phyloP scores from a whole-genome alignment of 371 early-diverging fungal species.

The Umbelopsis sp. region DNA sequence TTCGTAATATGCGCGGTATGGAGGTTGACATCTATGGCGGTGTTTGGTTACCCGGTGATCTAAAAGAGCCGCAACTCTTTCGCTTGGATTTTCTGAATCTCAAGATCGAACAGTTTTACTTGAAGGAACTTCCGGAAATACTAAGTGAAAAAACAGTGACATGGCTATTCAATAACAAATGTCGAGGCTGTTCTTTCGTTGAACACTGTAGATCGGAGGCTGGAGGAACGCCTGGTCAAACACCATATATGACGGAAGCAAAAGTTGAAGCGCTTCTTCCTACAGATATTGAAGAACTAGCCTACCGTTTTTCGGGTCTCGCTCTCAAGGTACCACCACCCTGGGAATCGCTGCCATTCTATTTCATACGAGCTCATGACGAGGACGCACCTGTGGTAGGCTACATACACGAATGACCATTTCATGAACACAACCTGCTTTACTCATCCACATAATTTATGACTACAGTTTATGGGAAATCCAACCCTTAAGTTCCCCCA shows the following conservation, averaged over 20 bases:
- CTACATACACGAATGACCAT: conserved; percentile 23
- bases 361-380: neutral
- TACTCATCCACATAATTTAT: neutral
- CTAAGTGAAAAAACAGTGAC: conserved; percentile 30
- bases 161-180: conserved; percentile 50
- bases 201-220: conserved; percentile 44
- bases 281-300: conserved; percentile 52
- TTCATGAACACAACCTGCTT: neutral
- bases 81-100: conserved; percentile 49
- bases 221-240: conserved; percentile 32
- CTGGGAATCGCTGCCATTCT: neutral
- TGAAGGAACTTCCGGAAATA: conserved; percentile 35
- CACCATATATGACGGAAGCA: conserved; percentile 37
- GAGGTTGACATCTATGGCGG: conserved; percentile 49
- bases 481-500: conserved; percentile 28
- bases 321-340: neutral
- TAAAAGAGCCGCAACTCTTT: conserved; percentile 37
- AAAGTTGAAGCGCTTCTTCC: conserved; percentile 27
- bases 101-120: conserved; percentile 46
- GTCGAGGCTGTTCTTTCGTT: conserved; percentile 45
- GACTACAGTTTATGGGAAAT: conserved; percentile 34
- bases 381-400: conserved; percentile 12
- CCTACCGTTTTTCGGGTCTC: conserved; percentile 19
- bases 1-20: conserved; percentile 42
- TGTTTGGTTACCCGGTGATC: conserved; percentile 45